phyloP scores from a whole-genome alignment of 2,329 filamentous ascomycete species.

The Calonectria honghensis region DNA sequence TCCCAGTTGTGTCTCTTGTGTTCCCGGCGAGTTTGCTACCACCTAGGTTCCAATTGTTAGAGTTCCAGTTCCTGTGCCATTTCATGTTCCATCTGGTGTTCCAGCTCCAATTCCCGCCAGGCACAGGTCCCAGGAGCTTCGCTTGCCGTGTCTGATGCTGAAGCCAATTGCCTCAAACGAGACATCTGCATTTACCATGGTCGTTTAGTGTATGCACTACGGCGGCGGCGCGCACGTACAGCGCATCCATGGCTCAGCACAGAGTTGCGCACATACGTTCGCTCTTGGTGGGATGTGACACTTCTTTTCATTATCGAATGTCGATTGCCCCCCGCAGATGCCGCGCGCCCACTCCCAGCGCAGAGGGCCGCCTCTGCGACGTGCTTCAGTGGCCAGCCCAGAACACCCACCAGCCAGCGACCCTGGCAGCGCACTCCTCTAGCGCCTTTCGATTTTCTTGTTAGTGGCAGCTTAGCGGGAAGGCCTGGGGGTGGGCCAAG shows the following conservation, averaged over 20 bases:
- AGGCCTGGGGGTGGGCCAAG: constrained; percentile 5
- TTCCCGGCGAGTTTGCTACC: constrained; percentile 2
- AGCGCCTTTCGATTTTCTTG: constrained; percentile 31
- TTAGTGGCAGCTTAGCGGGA: constrained; percentile 39
- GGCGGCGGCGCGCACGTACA: constrained; percentile 11
- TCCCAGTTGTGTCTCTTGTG: constrained; percentile 36
- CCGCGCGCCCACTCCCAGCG: constrained; percentile 27
- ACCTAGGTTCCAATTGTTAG: constrained; percentile 6
- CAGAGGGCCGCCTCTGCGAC: constrained; percentile 25
- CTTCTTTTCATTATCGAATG: not conserved
- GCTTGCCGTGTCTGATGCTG: constrained; percentile 23
- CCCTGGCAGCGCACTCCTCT: constrained; percentile 29
- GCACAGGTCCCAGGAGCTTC: constrained; percentile 16
- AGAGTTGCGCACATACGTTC: not conserved
- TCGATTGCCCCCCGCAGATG: constrained; percentile 38
- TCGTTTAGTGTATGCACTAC: constrained; percentile 11
- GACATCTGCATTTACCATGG: constrained; percentile 6
- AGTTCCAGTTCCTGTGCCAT: constrained; percentile 34
- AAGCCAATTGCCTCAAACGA: constrained; percentile 12
- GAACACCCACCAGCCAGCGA: constrained; percentile 5
- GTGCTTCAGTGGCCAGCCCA: constrained; percentile 24
- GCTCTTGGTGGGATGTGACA: constrained; percentile 4
- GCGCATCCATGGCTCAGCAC: constrained; percentile 20
- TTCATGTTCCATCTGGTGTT: constrained; percentile 35
- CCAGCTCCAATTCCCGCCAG: constrained; percentile 24